These are phyloP conservation scores for Mediolabrus comicus DNA, from an alignment of 108 stramenopile species.

Conservation along the genomic window DNA sequence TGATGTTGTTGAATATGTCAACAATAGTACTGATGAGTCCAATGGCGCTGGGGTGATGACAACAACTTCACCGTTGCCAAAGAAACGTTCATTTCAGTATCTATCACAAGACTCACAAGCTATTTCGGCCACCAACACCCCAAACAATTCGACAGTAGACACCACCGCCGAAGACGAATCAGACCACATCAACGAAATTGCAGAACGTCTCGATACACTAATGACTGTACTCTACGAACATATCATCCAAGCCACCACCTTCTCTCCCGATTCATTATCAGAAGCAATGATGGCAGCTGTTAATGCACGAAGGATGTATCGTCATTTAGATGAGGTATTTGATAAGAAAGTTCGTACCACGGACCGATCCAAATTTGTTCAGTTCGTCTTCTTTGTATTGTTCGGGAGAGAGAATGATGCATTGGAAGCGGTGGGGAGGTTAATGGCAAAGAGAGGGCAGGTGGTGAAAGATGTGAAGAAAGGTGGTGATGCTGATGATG, in stretches of 20 bases:
- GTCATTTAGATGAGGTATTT: constrained; percentile 56
- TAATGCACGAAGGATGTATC: constrained; percentile 40
- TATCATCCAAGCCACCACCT: constrained; percentile 26
- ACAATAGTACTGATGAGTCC: neutral
- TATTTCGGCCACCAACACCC: neutral
- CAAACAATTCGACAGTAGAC: neutral
- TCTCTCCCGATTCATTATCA: constrained; percentile 24
- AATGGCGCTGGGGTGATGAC: neutral
- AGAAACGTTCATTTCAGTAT: constrained; percentile 34
- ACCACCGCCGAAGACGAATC: constrained; percentile 10
- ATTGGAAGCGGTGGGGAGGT: constrained; percentile 29
- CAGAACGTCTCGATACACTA: constrained; percentile 42
- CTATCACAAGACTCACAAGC: constrained; percentile 2
- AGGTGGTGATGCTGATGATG: neutral
- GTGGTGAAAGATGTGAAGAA: constrained; percentile 18
- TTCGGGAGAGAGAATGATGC: constrained; percentile 76
- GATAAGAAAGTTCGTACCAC: constrained; percentile 85
- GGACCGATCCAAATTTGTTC: constrained; percentile 95
- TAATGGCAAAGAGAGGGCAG: constrained; percentile 33
- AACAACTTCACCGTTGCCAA: constrained; percentile 1
- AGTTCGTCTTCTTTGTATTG: constrained; percentile 86
- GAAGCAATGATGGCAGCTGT: constrained; percentile 37
- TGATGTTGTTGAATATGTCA: constrained; percentile 18
- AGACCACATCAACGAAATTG: constrained; percentile 30
- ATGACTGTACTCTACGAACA: constrained; percentile 38